These are phyloP conservation scores for Colletotrichum sp. DNA, from an alignment of 2,329 filamentous ascomycete species.

Conservation along the genomic window DNA sequence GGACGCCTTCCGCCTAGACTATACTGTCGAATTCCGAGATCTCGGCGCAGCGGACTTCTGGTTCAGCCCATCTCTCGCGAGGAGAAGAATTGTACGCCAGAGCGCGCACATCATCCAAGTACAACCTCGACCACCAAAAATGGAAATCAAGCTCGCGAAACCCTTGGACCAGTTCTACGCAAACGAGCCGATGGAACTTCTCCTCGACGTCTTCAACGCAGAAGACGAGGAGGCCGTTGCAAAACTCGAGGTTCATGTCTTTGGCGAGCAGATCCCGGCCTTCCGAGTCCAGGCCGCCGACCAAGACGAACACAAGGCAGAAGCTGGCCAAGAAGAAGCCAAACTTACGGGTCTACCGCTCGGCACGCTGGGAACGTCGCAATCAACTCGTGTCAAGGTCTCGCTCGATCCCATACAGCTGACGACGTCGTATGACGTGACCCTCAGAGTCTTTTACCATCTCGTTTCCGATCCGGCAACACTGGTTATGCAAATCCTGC, in stretches of 20 bases:
- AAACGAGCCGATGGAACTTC: slow-evolving; percentile 75
- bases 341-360: slow-evolving; percentile 46
- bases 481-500: slow-evolving; percentile 75
- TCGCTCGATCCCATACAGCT: slow-evolving; percentile 53
- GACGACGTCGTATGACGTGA: slow-evolving; percentile 68
- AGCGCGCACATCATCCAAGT: slow-evolving; percentile 69
- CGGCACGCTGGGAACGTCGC: slow-evolving; percentile 52
- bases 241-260: slow-evolving; percentile 71
- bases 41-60: slow-evolving; percentile 50
- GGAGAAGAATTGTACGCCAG: slow-evolving; percentile 51
- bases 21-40: slow-evolving; percentile 60
- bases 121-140: slow-evolving; percentile 88
- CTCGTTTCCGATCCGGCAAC: slow-evolving; percentile 81
- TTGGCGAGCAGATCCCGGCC: slow-evolving; percentile 59
- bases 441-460: slow-evolving; percentile 78
- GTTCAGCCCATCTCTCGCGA: slow-evolving; percentile 50
- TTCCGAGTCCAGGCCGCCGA: slow-evolving; percentile 47
- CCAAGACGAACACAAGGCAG: slow-evolving; percentile 35
- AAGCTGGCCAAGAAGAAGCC: slow-evolving; percentile 43
- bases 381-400: slow-evolving; percentile 50
- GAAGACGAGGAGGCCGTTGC: slow-evolving; percentile 82
- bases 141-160: slow-evolving; percentile 73
- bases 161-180: slow-evolving; percentile 80
- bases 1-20: slow-evolving; percentile 70
- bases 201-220: slow-evolving; percentile 76